Evolutionary conservation across 805 yeast species (phyloP), one percentile per base, ranked within the genome.

Genomic region (Clavispora santaluciae): DNA sequence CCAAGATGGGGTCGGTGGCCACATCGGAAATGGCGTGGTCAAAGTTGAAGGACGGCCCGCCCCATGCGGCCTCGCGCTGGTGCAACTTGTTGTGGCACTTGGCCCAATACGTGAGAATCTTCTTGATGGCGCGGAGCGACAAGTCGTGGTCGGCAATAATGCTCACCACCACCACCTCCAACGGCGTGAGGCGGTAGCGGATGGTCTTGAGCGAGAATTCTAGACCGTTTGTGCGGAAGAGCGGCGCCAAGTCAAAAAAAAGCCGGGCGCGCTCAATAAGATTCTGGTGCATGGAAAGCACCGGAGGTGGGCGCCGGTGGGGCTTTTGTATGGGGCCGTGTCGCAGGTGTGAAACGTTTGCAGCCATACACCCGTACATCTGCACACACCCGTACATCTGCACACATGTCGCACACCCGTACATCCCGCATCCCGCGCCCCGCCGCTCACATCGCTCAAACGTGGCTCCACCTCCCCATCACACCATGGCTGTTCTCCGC

Each of bases 401-500:
- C n/a, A n/a, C n/a, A n/a, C n/a, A n/a, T n/a, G n/a, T n/a, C n/a
- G n/a, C n/a, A n/a, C n/a, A n/a, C n/a, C n/a, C n/a, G n/a, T n/a
- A n/a, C n/a, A n/a, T n/a, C n/a, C n/a, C n/a, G n/a, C n/a, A n/a
- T n/a, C n/a, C n/a, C n/a, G n/a, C n/a, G n/a, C n/a, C n/a, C n/a
- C n/a, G n/a, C n/a, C n/a, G n/a, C n/a, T n/a, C n/a, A n/a, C n/a
- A n/a, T n/a, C n/a, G n/a, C n/a, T n/a, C n/a, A n/a, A n/a, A n/a
- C n/a, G n/a, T n/a, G n/a, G n/a, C n/a, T n/a, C n/a, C n/a, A n/a
- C n/a, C n/a, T n/a, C n/a, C n/a, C n/a, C 12, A 9, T 11, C 36
- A 23, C n/a, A 53, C 23, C 22, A 59, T 59, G 64, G 54, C 54
- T 38, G 61, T 59, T 28, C 45, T 59, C 30, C 63, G 64, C 35